Evolutionary conservation across 2,329 filamentous ascomycete species (phyloP).

Genomic region (Colletotrichum australisinense): DNA sequence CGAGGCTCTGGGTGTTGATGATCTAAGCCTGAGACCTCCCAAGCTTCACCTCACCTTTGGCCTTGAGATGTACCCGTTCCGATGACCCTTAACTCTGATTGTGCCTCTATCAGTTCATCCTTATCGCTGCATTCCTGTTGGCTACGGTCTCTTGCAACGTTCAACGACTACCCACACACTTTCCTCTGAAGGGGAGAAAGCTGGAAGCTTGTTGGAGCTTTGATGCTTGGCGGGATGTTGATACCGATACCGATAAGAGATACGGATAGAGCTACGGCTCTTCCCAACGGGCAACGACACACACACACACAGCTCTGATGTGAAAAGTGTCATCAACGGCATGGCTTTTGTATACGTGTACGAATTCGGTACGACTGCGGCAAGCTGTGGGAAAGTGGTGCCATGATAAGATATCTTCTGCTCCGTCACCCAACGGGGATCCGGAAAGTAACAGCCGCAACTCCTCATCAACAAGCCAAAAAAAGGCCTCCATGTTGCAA

Average conservation of each 20-base stretch:
- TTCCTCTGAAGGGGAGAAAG: not conserved
- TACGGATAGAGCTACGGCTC: not conserved
- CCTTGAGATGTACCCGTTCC: slow-evolving; percentile 26
- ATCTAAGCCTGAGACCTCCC: slow-evolving; percentile 13
- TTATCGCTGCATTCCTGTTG: slow-evolving; percentile 31
- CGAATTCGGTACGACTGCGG: slow-evolving; percentile 11
- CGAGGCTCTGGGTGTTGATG: slow-evolving; percentile 14
- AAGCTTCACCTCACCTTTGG: slow-evolving; percentile 14
- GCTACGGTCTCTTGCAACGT: slow-evolving; percentile 1
- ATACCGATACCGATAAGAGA: slow-evolving; percentile 6
- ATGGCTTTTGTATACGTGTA: slow-evolving; percentile 13
- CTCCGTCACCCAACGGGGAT: slow-evolving; percentile 17
- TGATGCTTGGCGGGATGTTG: slow-evolving; percentile 8
- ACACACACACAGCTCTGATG: not conserved
- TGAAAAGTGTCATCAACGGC: not conserved
- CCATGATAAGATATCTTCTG: slow-evolving; percentile 21
- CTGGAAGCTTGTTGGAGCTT: slow-evolving; percentile 28
- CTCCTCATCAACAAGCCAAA: slow-evolving; percentile 1
- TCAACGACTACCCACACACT: slow-evolving; percentile 7
- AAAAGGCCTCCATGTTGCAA: not conserved
- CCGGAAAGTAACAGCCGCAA: slow-evolving; percentile 25
- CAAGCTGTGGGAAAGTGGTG: slow-evolving; percentile 24
- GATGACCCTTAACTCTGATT: slow-evolving; percentile 15
- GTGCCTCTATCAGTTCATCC: slow-evolving; percentile 6
- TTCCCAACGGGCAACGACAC: not conserved